Evolutionary conservation across 2,329 filamentous ascomycete genomes (phyloP).

Genomic region (Botrytis pseudocinerea): DNA sequence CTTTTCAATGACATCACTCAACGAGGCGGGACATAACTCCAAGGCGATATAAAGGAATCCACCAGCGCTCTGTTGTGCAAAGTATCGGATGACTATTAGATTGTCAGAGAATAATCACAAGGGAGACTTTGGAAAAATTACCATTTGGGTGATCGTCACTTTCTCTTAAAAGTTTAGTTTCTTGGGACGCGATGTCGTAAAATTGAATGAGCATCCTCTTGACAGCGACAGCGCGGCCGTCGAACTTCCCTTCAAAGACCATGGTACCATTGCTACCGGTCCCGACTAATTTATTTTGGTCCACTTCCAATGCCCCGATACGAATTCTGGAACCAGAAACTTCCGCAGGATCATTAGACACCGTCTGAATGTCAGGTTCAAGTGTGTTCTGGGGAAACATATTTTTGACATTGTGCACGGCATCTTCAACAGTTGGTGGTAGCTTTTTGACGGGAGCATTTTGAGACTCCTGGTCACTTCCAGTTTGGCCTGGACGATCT

Average conservation of each 20-base stretch:
- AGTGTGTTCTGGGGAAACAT: conserved; percentile 54
- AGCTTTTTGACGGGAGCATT: conserved; percentile 28
- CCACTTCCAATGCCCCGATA: conserved; percentile 65
- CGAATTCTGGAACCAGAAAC: conserved; percentile 60
- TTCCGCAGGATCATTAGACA: conserved; percentile 58
- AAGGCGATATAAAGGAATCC: conserved; percentile 96
- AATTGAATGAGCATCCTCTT: conserved; percentile 97
- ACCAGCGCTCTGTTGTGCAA: conserved; percentile 82
- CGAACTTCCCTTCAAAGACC: conserved; percentile 92
- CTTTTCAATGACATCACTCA: conserved; percentile 87
- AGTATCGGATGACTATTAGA: conserved; percentile 82
- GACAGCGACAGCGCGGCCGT: conserved; percentile 88
- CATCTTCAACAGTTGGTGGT: conserved; percentile 56
- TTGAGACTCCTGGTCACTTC: conserved; percentile 41
- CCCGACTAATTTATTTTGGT: conserved; percentile 63
- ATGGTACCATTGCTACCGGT: conserved; percentile 96
- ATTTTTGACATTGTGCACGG: conserved; percentile 59
- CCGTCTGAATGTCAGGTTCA: conserved; percentile 62
- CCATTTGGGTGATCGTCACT: conserved; percentile 93
- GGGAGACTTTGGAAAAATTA: conserved; percentile 40
- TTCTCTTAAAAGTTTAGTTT: conserved; percentile 85
- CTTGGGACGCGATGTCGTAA: conserved; percentile 91
- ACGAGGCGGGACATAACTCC: conserved; percentile 88
- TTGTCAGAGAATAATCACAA: conserved; percentile 34
- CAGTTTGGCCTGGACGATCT: conserved; percentile 48